A percentile compares a stretch with the other conserved stretches of the same genome.
Conservation (phyloP, 768 basidiomycete species). For the Ephemerocybe angulata region DNA sequence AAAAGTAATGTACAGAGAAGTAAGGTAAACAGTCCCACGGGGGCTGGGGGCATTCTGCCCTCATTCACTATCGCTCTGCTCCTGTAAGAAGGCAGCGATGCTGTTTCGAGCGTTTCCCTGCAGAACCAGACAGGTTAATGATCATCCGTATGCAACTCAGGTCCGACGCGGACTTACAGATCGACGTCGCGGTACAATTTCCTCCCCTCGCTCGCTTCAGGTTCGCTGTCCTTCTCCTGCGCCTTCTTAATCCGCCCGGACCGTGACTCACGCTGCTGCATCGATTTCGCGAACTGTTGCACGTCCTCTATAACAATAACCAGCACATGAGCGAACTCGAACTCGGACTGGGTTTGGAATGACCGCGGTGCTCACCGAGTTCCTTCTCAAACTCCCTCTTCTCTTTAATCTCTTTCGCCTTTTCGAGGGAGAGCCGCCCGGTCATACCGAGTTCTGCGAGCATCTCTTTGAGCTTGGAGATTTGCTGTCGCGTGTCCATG, state of each 20-base stretch:
- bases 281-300: conserved; percentile 57
- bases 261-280: conserved; percentile 30
- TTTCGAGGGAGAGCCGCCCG: conserved; percentile 71
- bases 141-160: neutral
- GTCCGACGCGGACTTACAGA: neutral
- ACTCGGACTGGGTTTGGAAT: too few species aligned
- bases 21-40: too few species aligned
- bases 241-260: conserved; percentile 9
- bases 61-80: conserved; percentile 8
- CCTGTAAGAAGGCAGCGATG: conserved; percentile 9
- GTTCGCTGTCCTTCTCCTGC: conserved; percentile 14
- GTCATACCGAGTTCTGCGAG: conserved; percentile 76
- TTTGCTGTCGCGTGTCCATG: conserved; percentile 55
- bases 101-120: conserved; percentile 11
- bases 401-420: conserved; percentile 72
- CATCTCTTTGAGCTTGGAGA: conserved; percentile 59
- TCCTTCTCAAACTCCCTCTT: conserved; percentile 76
- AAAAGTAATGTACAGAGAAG: too few species aligned
- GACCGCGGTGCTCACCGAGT: too few species aligned
- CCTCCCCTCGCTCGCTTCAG: conserved; percentile 24
- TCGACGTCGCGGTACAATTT: conserved; percentile 10
- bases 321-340: too few species aligned
- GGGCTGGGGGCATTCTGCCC: too few species aligned
- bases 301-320: conserved; percentile 60
- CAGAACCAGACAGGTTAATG: neutral